phyloP scores from a whole-genome alignment of 1,284 basidiomycete species.

The Apiotrichum sp. region DNA sequence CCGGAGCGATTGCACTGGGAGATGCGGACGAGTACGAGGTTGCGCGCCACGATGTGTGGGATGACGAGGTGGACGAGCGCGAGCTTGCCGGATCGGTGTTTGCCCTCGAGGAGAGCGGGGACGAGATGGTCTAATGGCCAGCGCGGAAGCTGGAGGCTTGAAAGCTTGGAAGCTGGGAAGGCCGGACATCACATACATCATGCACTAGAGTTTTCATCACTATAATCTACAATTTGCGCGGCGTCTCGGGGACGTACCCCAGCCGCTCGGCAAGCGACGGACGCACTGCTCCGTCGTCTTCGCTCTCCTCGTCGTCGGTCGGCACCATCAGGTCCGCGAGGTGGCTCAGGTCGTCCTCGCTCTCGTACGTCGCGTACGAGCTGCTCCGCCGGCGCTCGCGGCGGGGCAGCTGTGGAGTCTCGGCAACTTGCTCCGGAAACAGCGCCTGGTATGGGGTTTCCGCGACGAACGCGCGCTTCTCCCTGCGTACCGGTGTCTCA shows the following conservation, averaged over 20 bases:
- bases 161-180: not conserved
- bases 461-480: not conserved
- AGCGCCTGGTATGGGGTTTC: not conserved
- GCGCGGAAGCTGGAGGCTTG: not conserved
- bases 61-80: slow-evolving; percentile 20
- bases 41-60: slow-evolving; percentile 25
- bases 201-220: not conserved
- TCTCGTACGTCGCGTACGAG: slow-evolving; percentile 15
- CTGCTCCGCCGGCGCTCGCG: no score
- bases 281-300: slow-evolving; percentile 1
- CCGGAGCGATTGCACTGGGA: slow-evolving; percentile 5
- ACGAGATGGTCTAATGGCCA: not conserved
- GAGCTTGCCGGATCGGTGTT: not conserved
- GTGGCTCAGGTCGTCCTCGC: slow-evolving; percentile 21
- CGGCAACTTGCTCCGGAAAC: not conserved
- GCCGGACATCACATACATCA: not conserved
- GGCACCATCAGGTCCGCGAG: slow-evolving; percentile 39
- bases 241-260: slow-evolving; percentile 25
- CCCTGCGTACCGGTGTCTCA: slow-evolving; percentile 2
- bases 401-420: no score
- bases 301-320: slow-evolving; percentile 37
- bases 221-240: slow-evolving; percentile 8
- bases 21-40: slow-evolving; percentile 4
- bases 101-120: slow-evolving; percentile 7
- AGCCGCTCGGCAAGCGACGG: not conserved